phyloP scores from a whole-genome alignment of 345 rosid genomes.

The Noccaea caerulescens region DNA sequence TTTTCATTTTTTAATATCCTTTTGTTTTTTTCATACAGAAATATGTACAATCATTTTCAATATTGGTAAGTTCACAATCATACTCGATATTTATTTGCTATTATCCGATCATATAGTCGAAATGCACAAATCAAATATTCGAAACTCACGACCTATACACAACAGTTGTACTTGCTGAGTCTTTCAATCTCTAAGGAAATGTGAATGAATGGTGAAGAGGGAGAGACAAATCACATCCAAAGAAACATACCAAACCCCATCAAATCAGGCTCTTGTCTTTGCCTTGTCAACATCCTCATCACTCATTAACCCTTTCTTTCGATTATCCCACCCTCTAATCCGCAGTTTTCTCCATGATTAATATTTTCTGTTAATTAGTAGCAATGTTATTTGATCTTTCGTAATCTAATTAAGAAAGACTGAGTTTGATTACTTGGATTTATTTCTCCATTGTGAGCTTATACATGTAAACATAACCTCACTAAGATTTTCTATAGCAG shows the following conservation, averaged over 20 bases:
- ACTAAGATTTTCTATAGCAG: background rate
- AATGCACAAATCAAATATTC: background rate
- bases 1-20: too few relatives aligned
- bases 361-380: background rate
- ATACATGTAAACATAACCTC: background rate
- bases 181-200: constrained; percentile 2
- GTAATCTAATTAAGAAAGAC: background rate
- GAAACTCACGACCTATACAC: constrained; percentile 2
- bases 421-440: constrained; percentile 4
- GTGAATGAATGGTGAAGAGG: constrained; percentile 30
- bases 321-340: constrained; percentile 3
- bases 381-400: background rate
- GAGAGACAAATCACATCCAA: constrained; percentile 39
- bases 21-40: background rate
- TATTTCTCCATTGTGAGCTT: background rate
- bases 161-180: constrained; percentile 17
- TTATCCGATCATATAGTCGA: background rate
- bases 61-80: too few relatives aligned
- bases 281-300: constrained; percentile 37
- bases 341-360: background rate
- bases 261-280: constrained; percentile 38
- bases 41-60: background rate
- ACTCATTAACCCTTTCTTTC: constrained; percentile 23
- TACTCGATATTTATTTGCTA: background rate
- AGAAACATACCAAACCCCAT: constrained; percentile 43